phyloP scores from a whole-genome alignment of 345 rosid genomes.

The Populus davidiana region DNA sequence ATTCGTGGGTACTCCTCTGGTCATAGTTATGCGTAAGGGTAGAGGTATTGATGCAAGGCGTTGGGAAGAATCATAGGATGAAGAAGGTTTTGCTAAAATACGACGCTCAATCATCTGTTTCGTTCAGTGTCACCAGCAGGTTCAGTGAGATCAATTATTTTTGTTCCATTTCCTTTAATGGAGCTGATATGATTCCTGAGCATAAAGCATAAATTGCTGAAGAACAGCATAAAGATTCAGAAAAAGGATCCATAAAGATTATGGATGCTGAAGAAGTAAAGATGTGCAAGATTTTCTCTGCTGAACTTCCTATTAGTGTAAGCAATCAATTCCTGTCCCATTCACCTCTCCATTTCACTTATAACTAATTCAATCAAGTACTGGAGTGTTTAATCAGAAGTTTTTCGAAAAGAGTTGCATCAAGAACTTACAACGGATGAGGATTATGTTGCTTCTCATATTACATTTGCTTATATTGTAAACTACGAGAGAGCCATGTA shows the following conservation, averaged over 20 bases:
- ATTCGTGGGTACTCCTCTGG: conserved; percentile 74
- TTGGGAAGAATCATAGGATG: conserved; percentile 77
- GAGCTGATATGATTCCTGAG: conserved; percentile 31
- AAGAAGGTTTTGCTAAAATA: conserved; percentile 70
- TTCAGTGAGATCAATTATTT: conserved; percentile 9
- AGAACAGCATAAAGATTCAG: conserved; percentile 47
- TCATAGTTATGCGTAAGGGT: conserved; percentile 54
- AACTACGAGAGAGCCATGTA: not conserved
- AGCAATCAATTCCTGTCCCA: conserved; percentile 9
- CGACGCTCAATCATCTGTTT: conserved; percentile 72
- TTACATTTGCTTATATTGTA: not conserved
- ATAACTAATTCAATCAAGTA: not conserved
- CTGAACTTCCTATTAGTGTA: conserved; percentile 65
- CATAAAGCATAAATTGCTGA: conserved; percentile 57
- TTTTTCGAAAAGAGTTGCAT: not conserved
- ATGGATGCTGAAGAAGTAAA: conserved; percentile 41
- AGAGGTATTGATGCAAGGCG: conserved; percentile 74
- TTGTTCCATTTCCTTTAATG: not conserved
- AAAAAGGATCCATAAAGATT: conserved; percentile 43
- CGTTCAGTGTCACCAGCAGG: conserved; percentile 76
- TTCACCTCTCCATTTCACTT: not conserved
- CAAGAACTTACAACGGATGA: not conserved
- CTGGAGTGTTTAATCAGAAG: not conserved
- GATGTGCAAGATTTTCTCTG: conserved; percentile 47
- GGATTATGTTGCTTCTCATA: not conserved